phyloP scores from a whole-genome alignment of 75 land plant species.

The Sequoiadendron giganteum region DNA sequence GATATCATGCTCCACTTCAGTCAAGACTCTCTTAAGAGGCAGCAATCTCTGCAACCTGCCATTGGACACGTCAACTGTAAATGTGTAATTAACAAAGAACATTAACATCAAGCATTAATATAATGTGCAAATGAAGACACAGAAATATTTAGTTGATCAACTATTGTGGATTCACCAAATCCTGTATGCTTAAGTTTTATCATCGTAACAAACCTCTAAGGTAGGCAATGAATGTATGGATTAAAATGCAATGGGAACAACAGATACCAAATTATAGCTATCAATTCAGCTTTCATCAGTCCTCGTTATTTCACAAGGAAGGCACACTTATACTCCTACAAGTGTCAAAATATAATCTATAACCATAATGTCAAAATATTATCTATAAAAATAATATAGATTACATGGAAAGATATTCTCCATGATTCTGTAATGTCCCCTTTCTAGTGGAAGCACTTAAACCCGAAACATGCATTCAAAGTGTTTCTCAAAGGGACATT shows the following conservation, averaged over 20 bases:
- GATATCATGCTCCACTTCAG: conserved; percentile 59
- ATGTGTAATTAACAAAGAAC: not conserved
- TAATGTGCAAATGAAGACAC: not conserved
- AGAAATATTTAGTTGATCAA: not conserved
- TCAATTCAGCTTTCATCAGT: not conserved
- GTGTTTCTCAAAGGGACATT: too few species aligned
- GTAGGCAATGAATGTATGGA: not conserved
- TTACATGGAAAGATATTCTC: not conserved
- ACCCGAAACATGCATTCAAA: too few species aligned
- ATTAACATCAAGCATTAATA: not conserved
- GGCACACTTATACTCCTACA: not conserved
- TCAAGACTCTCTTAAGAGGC: conserved; percentile 44
- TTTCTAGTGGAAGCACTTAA: too few species aligned
- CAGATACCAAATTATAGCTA: not conserved
- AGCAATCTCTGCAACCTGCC: conserved; percentile 49
- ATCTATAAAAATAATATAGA: not conserved
- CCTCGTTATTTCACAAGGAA: not conserved
- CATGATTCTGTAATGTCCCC: too few species aligned
- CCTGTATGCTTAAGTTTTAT: not conserved
- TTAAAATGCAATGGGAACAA: not conserved
- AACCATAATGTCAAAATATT: not conserved
- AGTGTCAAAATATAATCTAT: not conserved
- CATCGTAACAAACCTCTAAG: not conserved
- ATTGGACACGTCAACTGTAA: not conserved
- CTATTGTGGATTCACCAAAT: not conserved